Conservation (phyloP, 495 filamentous ascomycete genomes). For the Podospora appendiculata region DNA sequence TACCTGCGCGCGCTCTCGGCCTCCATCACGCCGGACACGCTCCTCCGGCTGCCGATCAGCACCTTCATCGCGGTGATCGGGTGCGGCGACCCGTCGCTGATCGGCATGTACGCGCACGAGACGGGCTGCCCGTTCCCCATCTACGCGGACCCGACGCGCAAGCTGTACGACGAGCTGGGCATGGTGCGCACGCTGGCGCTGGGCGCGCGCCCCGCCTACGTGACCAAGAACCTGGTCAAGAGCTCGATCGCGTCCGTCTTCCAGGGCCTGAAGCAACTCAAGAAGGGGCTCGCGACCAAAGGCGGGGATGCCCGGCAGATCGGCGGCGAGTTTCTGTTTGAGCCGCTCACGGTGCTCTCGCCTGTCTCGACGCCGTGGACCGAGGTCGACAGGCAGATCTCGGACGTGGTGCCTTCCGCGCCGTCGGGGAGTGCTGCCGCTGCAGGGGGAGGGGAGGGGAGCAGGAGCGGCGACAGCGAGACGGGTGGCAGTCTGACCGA, state of each 20-base stretch:
- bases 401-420: neutral
- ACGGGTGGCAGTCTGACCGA: constrained; percentile 2
- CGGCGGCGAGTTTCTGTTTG: constrained; percentile 81
- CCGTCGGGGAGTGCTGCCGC: neutral
- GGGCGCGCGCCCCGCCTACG: constrained; percentile 61
- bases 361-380: constrained; percentile 24
- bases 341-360: constrained; percentile 32
- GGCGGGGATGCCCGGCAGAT: constrained; percentile 64
- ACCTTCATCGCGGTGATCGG: constrained; percentile 70
- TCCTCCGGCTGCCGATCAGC: constrained; percentile 44
- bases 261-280: constrained; percentile 49
- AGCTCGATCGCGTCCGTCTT: constrained; percentile 42
- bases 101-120: constrained; percentile 55
- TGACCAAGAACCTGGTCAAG: constrained; percentile 40
- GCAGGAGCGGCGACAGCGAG: neutral
- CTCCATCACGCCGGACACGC: constrained; percentile 49
- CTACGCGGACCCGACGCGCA: constrained; percentile 66
- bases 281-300: constrained; percentile 47
- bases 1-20: constrained; percentile 58
- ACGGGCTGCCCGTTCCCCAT: constrained; percentile 70
- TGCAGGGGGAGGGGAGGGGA: neutral
- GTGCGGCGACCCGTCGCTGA: constrained; percentile 68
- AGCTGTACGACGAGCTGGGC: constrained; percentile 62
- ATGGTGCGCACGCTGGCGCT: constrained; percentile 59
- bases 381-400: constrained; percentile 15